Conservation (phyloP, 1,284 basidiomycete genomes). For the Athelia sp. region DNA sequence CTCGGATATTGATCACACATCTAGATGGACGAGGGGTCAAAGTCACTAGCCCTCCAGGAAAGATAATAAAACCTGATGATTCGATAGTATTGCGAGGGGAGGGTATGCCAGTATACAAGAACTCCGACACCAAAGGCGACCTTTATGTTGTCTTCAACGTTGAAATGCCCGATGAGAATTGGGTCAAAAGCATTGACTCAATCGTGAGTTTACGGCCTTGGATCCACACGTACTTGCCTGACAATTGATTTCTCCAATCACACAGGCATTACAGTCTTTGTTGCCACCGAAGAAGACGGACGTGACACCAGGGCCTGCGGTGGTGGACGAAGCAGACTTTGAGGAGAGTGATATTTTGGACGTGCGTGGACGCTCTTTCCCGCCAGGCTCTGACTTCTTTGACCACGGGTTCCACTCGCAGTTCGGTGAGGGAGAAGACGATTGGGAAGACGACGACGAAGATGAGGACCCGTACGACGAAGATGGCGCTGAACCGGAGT, state of each 20-base stretch:
- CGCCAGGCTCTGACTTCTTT: constrained; percentile 65
- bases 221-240: constrained; percentile 2
- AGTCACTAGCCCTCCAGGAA: constrained; percentile 67
- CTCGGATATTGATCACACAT: constrained; percentile 81
- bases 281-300: constrained; percentile 73
- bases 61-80: constrained; percentile 71
- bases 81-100: constrained; percentile 75
- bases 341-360: constrained; percentile 75
- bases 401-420: constrained; percentile 62
- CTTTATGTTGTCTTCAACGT: constrained; percentile 78
- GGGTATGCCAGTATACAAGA: constrained; percentile 81
- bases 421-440: constrained; percentile 68
- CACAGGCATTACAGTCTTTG: constrained; percentile 60
- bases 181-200: constrained; percentile 58
- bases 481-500: constrained; percentile 53
- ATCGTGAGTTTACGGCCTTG: constrained; percentile 36
- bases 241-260: too few relatives aligned
- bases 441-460: constrained; percentile 63
- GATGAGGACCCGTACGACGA: constrained; percentile 48
- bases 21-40: constrained; percentile 86
- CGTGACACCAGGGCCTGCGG: constrained; percentile 62
- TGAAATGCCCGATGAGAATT: constrained; percentile 77
- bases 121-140: constrained; percentile 69
- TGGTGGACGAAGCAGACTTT: constrained; percentile 68
- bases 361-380: constrained; percentile 73